These are phyloP conservation scores for Cenococcum geophilum DNA, from an alignment of 495 filamentous ascomycete species.

Conservation along the genomic window DNA sequence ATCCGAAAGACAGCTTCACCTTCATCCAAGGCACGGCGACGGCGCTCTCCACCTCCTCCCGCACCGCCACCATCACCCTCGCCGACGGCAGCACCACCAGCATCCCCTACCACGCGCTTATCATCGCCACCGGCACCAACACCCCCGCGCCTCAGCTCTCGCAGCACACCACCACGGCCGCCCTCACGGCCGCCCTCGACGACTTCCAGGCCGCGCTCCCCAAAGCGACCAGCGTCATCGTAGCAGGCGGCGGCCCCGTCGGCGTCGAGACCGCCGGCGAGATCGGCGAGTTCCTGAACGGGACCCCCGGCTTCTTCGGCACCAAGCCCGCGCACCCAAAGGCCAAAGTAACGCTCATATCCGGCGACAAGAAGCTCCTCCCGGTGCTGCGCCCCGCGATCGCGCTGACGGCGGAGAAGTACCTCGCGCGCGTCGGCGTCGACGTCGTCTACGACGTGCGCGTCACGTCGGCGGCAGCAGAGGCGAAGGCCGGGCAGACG, in stretches of 20 bases:
- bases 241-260: constrained; percentile 59
- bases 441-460: constrained; percentile 40
- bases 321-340: constrained; percentile 28
- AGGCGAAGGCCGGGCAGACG: constrained; percentile 30
- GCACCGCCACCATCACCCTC: constrained; percentile 27
- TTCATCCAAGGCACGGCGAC: constrained; percentile 52
- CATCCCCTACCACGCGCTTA: constrained; percentile 24
- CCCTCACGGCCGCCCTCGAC: constrained; percentile 11
- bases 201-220: constrained; percentile 44
- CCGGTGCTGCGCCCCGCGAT: constrained; percentile 39
- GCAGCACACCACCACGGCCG: constrained; percentile 41
- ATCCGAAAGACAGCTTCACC: constrained; percentile 46
- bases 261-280: constrained; percentile 58
- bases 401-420: constrained; percentile 40
- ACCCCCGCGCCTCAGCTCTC: constrained; percentile 23
- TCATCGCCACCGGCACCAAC: constrained; percentile 26
- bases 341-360: constrained; percentile 44
- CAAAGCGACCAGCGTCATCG: constrained; percentile 51
- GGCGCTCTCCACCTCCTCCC: constrained; percentile 40
- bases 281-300: constrained; percentile 37
- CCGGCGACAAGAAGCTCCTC: constrained; percentile 42
- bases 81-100: constrained; percentile 10
- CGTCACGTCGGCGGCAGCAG: constrained; percentile 23
- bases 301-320: constrained; percentile 24
- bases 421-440: constrained; percentile 44